A percentile compares a stretch with the other conserved stretches of the same genome.
phyloP scores from a whole-genome alignment of 805 yeast species.

The Wickerhamiella brachini region DNA sequence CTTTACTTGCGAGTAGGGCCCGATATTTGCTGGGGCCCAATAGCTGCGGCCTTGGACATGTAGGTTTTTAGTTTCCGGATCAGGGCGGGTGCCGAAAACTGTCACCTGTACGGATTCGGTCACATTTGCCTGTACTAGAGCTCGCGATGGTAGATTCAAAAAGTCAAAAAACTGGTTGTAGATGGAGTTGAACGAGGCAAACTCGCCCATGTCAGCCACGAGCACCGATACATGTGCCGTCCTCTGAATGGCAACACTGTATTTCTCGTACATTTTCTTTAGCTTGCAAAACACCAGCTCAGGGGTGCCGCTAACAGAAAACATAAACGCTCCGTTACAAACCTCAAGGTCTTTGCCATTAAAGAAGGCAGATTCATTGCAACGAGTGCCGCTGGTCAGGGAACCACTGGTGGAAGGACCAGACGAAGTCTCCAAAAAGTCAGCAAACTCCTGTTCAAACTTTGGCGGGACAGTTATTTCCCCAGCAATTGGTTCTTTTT shows the following conservation, averaged over 20 bases:
- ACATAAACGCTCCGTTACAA: background rate
- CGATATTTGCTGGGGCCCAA: constrained; percentile 98
- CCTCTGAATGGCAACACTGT: background rate
- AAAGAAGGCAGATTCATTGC: no score
- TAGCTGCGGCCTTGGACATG: constrained; percentile 89
- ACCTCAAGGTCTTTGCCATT: background rate
- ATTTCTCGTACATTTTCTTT: background rate
- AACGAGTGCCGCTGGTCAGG: no score
- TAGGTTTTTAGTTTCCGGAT: constrained; percentile 35
- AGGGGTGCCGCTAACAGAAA: constrained; percentile 4
- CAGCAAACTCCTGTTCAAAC: constrained; percentile 24
- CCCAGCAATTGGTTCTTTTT: constrained; percentile 18
- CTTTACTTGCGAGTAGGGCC: constrained; percentile 88
- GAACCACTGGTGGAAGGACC: no score
- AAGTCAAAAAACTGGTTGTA: constrained; percentile 44
- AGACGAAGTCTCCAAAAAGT: background rate
- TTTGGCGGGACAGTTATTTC: constrained; percentile 15
- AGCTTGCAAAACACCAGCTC: constrained; percentile 4
- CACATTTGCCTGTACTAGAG: constrained; percentile 57
- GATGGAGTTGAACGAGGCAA: constrained; percentile 44
- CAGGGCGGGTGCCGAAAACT: constrained; percentile 28
- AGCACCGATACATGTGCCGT: constrained; percentile 6
- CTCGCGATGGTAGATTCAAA: constrained; percentile 76
- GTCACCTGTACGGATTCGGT: constrained; percentile 40
- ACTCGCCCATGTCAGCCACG: constrained; percentile 44